Conservation (phyloP, 139 green algal genomes). For the Picochlorum sp. region DNA sequence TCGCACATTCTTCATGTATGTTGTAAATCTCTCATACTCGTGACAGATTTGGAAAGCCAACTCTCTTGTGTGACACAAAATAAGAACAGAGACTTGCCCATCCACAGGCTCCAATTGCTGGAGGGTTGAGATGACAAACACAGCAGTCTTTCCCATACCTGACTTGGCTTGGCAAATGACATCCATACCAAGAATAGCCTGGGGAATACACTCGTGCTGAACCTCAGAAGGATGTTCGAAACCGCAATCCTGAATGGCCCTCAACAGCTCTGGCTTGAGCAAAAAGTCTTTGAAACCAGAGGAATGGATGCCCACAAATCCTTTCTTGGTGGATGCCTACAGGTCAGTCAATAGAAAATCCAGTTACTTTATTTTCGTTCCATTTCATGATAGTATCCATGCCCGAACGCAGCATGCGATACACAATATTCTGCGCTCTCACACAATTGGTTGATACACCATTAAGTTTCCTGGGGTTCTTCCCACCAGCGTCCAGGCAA, state of each 20-base stretch:
- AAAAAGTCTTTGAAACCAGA: constrained; percentile 98
- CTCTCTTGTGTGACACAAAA: constrained; percentile 98
- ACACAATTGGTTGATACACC: too few species aligned
- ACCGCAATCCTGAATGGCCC: constrained; percentile 92
- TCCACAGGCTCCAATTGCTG: constrained; percentile 84
- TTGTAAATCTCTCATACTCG: constrained; percentile 94
- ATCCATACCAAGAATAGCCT: constrained; percentile 96
- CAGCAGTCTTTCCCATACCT: constrained; percentile 99
- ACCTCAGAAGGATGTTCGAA: constrained; percentile 99
- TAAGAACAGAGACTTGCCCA: constrained; percentile 68
- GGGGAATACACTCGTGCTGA: constrained; percentile 98
- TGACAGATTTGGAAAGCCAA: constrained; percentile 97
- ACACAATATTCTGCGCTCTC: too few species aligned
- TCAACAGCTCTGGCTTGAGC: constrained; percentile 88
- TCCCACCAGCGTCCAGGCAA: too few species aligned
- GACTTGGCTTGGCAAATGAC: constrained; percentile 99
- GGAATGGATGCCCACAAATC: constrained; percentile 94
- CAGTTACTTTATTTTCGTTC: too few species aligned
- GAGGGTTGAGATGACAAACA: constrained; percentile 97
- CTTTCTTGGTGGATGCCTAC: constrained; percentile 65
- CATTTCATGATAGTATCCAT: too few species aligned
- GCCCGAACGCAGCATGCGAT: too few species aligned
- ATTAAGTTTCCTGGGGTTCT: too few species aligned
- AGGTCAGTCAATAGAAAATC: background rate
- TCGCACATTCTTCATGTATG: constrained; percentile 74